Base-by-base conservation (phyloP, 257 asterid genomes). In the Ehretia macrophylla region DNA sequence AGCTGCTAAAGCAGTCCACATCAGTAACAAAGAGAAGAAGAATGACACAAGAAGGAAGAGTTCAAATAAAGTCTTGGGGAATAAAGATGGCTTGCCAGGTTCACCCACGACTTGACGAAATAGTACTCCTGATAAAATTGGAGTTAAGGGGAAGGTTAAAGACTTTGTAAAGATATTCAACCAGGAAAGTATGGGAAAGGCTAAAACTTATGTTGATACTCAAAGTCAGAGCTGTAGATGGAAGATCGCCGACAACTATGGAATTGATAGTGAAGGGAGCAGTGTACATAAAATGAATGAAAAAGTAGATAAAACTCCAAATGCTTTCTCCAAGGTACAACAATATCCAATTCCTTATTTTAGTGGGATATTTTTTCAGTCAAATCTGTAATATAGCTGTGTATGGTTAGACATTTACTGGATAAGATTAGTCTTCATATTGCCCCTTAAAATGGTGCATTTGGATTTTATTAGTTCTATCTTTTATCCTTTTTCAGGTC, bases 131-230 rank as follows among this genome's bases (percentile, higher is more conserved):
- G 63, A 51, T 62, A 79, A 63, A 71, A 63, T 50, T 65, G 70
- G 79, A 74, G 81, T 62, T 39, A 78, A 72, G 62, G 84, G 94
- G 44, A 91, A 86, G 75, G 91, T 92, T 21, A 81, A 72, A 56
- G 89, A 86, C 37, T 88, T 88, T 60, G 97, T 81, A 42, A 84
- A 88, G 72, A 81, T 81, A 50, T 84, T 92, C 74, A 83, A 80
- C 64, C 84, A 76, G 12, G 95, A 82, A 62, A 54, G 59, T 55
- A 74, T 71, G 64, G 65, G 70, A 19, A 72, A 55, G 10, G 37
- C 69, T 22, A 75, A 79, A 66, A 61, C 49, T 53, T 76, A 76
- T 50, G 62, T 58, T 59, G 56, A 46, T 17, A 67, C 56, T 42
- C 70, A 68, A 64, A 82, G 69, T 52, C 75, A 51, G 46, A 81